A percentile compares a stretch with the other conserved stretches of the same genome.
These are phyloP conservation scores for Kluyveromyces siamensis DNA, from an alignment of 805 yeast genomes.

Conservation along the genomic window DNA sequence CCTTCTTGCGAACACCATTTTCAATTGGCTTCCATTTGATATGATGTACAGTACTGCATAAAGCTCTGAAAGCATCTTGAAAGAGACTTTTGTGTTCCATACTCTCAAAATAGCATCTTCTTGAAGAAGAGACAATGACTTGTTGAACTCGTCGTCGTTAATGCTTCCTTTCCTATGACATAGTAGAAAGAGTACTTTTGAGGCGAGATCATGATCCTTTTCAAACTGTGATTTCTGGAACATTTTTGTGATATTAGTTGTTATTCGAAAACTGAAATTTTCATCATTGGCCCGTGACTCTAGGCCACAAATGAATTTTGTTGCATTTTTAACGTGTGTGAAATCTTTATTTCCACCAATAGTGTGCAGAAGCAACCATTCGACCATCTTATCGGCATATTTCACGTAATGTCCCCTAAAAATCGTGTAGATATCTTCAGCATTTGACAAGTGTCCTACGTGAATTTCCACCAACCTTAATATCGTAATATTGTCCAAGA, in stretches of 20 bases:
- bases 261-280: not conserved
- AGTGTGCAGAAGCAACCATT: slow-evolving; percentile 17
- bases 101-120: slow-evolving; percentile 31
- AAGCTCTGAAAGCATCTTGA: slow-evolving; percentile 4
- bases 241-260: not conserved
- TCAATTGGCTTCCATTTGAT: slow-evolving; percentile 7
- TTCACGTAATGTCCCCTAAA: slow-evolving; percentile 14
- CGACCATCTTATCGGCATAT: slow-evolving; percentile 13
- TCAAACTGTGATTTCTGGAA: not conserved
- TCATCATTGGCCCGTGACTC: not conserved
- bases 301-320: slow-evolving; percentile 1
- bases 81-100: slow-evolving; percentile 31
- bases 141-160: slow-evolving; percentile 5
- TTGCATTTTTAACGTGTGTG: slow-evolving; percentile 8
- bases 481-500: slow-evolving; percentile 24
- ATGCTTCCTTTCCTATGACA: slow-evolving; percentile 8
- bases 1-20: not conserved
- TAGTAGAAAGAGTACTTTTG: not conserved
- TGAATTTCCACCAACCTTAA: slow-evolving; percentile 50
- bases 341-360: slow-evolving; percentile 14
- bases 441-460: slow-evolving; percentile 38
- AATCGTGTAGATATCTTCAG: slow-evolving; percentile 21
- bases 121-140: slow-evolving; percentile 32
- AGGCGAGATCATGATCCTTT: not conserved
- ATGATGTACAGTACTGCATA: slow-evolving; percentile 6